A percentile compares a stretch with the other conserved stretches of the same genome.
Evolutionary conservation across 2,329 filamentous ascomycete species (phyloP).

Genomic region (Alternaria gaisen): DNA sequence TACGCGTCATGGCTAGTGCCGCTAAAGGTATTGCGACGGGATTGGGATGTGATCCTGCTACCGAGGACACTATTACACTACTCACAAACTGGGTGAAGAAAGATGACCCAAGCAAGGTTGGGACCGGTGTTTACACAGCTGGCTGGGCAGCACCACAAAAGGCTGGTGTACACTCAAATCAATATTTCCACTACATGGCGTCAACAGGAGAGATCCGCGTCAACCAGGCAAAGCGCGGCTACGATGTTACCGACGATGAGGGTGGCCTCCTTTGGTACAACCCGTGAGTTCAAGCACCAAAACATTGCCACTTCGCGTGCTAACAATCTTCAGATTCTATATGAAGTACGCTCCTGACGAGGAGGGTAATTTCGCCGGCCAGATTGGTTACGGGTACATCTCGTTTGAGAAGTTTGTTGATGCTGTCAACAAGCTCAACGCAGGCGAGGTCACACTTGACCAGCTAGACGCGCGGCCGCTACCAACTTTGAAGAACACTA

Average conservation of each 20-base stretch:
- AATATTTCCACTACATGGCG: constrained; percentile 96
- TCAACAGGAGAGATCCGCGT: constrained; percentile 84
- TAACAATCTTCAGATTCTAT: constrained; percentile 69
- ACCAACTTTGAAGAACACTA: constrained; percentile 86
- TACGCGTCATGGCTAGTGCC: constrained; percentile 79
- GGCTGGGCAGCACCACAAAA: constrained; percentile 94
- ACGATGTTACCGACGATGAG: constrained; percentile 90
- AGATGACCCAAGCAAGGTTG: constrained; percentile 72
- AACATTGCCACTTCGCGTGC: neutral
- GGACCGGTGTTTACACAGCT: constrained; percentile 90
- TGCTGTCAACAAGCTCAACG: constrained; percentile 80
- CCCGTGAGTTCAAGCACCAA: constrained; percentile 62
- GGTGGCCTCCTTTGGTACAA: constrained; percentile 82
- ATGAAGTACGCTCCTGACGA: constrained; percentile 95
- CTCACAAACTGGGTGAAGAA: constrained; percentile 87
- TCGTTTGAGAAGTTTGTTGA: constrained; percentile 97
- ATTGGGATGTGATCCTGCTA: constrained; percentile 79
- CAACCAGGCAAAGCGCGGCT: constrained; percentile 93
- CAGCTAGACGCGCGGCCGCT: constrained; percentile 82
- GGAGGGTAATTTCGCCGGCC: constrained; percentile 91
- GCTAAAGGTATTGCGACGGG: constrained; percentile 80
- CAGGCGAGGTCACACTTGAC: constrained; percentile 73
- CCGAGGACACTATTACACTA: constrained; percentile 92
- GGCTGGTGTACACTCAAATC: constrained; percentile 94
- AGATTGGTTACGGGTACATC: constrained; percentile 91